Evolutionary conservation across 2,329 filamentous ascomycete species (phyloP).

Genomic region (Emericellopsis cladophorae): DNA sequence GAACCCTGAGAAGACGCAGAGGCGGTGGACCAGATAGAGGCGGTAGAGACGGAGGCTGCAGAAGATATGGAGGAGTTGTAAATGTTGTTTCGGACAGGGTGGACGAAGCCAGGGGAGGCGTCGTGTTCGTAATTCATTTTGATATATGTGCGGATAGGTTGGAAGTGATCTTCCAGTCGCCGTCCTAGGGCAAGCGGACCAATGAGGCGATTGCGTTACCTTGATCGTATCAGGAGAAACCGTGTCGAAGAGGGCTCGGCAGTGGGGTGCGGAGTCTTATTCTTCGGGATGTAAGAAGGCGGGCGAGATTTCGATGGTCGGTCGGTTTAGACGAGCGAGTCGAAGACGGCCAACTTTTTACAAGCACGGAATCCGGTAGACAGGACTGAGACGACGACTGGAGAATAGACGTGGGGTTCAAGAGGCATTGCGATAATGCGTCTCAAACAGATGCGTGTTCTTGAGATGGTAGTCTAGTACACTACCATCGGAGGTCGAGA

Average conservation of each 20-base stretch:
- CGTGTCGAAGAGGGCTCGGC: conserved; percentile 24
- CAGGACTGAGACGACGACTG: conserved; percentile 52
- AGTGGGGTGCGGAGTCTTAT: conserved; percentile 20
- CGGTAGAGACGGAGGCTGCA: conserved; percentile 63
- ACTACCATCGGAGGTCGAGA: conserved; percentile 17
- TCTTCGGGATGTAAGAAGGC: conserved; percentile 24
- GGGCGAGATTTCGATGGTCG: conserved; percentile 12
- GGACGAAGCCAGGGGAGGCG: conserved; percentile 38
- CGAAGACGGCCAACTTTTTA: conserved; percentile 32
- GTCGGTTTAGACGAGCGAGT: conserved; percentile 24
- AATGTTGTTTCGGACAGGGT: conserved; percentile 35
- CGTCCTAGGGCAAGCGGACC: conserved; percentile 36
- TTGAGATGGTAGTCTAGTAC: conserved; percentile 15
- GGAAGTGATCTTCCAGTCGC: conserved; percentile 38
- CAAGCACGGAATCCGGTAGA: conserved; percentile 45
- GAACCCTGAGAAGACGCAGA: conserved; percentile 52
- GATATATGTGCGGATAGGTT: conserved; percentile 11
- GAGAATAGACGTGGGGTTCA: conserved; percentile 34
- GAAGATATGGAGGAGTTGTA: conserved; percentile 63
- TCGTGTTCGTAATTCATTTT: conserved; percentile 47
- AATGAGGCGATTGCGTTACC: conserved; percentile 28
- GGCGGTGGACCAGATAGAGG: conserved; percentile 66
- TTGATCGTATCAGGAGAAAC: conserved; percentile 18
- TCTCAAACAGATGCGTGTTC: conserved; percentile 3
- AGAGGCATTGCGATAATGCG: conserved; percentile 42